Conservation (phyloP, 129 eudicot species). For the Centella asiatica region DNA sequence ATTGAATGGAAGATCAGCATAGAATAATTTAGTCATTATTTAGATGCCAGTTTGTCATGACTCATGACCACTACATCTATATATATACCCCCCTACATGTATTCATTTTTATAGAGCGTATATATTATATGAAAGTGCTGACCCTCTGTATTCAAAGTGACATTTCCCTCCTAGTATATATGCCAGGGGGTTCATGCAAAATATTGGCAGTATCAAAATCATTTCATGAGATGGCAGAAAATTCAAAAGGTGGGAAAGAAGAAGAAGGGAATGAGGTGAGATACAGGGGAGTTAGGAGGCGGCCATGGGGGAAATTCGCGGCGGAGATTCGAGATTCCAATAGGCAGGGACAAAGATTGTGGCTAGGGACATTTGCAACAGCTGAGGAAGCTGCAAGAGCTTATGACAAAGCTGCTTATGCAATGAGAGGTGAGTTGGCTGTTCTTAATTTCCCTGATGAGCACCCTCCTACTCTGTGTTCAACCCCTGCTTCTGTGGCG, state of each 20-base stretch:
- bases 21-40: too few species aligned
- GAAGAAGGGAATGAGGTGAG: background rate
- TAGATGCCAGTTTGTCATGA: too few species aligned
- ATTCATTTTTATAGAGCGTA: background rate
- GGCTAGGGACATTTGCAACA: conserved; percentile 23
- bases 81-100: background rate
- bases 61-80: too few species aligned
- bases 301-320: conserved; percentile 26
- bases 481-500: background rate
- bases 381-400: conserved; percentile 27
- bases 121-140: background rate
- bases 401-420: conserved; percentile 20
- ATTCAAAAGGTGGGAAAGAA: background rate
- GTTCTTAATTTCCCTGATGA: conserved; percentile 21
- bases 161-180: conserved; percentile 5
- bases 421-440: conserved; percentile 15
- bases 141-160: conserved; percentile 3
- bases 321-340: conserved; percentile 21
- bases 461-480: conserved; percentile 10
- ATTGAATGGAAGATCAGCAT: too few species aligned
- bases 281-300: conserved; percentile 16
- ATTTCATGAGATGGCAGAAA: background rate
- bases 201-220: background rate
- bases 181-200: background rate
- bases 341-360: conserved; percentile 11